These are phyloP conservation scores for Lentinula detonsa DNA, from an alignment of 768 basidiomycete species.

Conservation along the genomic window DNA sequence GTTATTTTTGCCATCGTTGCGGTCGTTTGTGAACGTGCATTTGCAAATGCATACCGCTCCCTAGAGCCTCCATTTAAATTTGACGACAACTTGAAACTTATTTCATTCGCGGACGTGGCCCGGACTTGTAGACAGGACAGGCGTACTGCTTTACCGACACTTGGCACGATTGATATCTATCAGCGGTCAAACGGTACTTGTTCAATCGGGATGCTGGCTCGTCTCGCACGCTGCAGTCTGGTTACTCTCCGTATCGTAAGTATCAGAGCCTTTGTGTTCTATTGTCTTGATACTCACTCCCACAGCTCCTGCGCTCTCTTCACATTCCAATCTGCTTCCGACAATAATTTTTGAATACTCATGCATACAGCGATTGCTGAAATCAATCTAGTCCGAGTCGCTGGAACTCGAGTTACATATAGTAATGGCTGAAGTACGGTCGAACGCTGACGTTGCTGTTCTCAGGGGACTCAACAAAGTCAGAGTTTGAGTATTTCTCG, in stretches of 20 bases:
- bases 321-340: background rate
- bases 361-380: background rate
- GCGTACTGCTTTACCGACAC: background rate
- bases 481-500: background rate
- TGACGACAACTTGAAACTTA: too few species aligned
- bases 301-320: background rate
- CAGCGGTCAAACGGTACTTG: background rate
- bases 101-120: too few species aligned
- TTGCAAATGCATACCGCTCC: background rate
- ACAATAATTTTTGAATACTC: background rate
- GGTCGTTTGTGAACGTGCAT: background rate
- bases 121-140: background rate
- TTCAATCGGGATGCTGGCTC: background rate
- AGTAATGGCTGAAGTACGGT: too few species aligned
- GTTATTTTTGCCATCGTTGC: background rate
- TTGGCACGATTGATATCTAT: background rate
- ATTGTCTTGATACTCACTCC: background rate
- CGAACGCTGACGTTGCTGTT: background rate
- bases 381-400: too few species aligned
- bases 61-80: background rate
- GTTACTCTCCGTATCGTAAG: background rate
- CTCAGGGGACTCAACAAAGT: background rate
- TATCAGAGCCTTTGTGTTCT: background rate
- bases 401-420: background rate
- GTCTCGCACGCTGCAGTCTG: background rate